Base-by-base conservation (phyloP, 2,329 filamentous ascomycete genomes). In the Stagonosporopsis rhizophila region DNA sequence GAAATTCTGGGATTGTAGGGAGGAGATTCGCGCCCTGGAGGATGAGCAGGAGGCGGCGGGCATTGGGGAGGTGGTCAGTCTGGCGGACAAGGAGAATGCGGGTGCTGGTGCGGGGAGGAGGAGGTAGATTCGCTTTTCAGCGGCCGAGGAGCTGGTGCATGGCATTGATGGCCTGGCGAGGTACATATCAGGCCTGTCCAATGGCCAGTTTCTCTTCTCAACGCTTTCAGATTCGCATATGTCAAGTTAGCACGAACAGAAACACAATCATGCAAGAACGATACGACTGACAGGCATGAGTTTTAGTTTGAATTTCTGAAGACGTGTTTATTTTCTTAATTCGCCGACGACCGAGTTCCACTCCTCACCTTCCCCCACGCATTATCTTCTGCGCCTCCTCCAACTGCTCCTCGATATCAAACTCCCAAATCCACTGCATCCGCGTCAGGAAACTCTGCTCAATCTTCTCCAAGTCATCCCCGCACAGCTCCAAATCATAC, bases 1-100 rank as follows among this genome's bases (percentile, higher is more conserved):
- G 79, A 96, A 96, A 76, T 99, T 95, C 95, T 99, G 95, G 95
- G 95, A 97, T 81, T 92, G 89, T 73, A 85, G 95, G 67, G 95
- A 99, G 79, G 94, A 98, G 79, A 90, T 99, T 64, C 89, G 88
- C 50, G 89, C 87, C 6, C 77, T 98, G 70, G 95, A 99, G 78
- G 94, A 97, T 77, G 94, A 97, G 79, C 92, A 98, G 80, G 94
- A 97, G 77, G 93, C 90, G 44, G 91, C 92, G 30, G 93, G 95
- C 9, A 97, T 98, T 75, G 91, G 92, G 15, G 95, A 98, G 79
- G 91, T 98, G 39, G 91, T 98, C 51, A 95, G 89, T 71, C 80
- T 98, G 70, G 87, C 89, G 45, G 92, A 96, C 66, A 87, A 77
- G 38, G 86, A 83, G 41, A 82, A 80, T 53, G 78, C 52, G 22